Percentiles rank a stretch among this genome's conserved stretches.
These are phyloP conservation scores for Emmonsia crescens DNA, from an alignment of 2,329 filamentous ascomycete species.

Conservation along the genomic window DNA sequence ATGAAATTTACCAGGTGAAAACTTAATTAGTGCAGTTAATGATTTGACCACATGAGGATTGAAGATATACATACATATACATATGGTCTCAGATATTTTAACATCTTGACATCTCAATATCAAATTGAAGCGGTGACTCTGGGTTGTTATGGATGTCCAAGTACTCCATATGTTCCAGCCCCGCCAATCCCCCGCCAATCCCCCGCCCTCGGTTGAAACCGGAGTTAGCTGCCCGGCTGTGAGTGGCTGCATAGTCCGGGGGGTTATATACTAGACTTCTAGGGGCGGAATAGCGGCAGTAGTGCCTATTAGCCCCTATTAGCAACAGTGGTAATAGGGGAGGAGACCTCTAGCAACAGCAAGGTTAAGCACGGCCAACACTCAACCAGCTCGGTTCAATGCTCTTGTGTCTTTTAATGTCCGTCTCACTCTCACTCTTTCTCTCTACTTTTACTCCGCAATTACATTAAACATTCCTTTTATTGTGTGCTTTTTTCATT, in stretches of 20 bases:
- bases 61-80: too few relatives aligned
- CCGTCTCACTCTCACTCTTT: neutral
- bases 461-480: neutral
- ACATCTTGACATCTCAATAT: too few relatives aligned
- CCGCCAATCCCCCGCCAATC: neutral
- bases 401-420: neutral
- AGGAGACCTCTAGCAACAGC: neutral
- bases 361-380: neutral
- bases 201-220: constrained; percentile 2
- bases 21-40: too few relatives aligned
- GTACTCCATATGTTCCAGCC: neutral
- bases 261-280: neutral
- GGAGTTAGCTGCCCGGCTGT: neutral
- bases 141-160: too few relatives aligned
- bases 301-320: neutral
- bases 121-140: too few relatives aligned
- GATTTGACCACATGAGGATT: too few relatives aligned
- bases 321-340: neutral
- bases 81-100: too few relatives aligned
- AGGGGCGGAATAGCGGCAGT: neutral
- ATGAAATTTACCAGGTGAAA: too few relatives aligned
- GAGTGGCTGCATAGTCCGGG: neutral
- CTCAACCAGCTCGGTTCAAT: neutral
- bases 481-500: neutral
- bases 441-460: neutral